Evolutionary conservation across 2,329 filamentous ascomycete genomes (phyloP).

Genomic region (Cryphonectria parasitica): DNA sequence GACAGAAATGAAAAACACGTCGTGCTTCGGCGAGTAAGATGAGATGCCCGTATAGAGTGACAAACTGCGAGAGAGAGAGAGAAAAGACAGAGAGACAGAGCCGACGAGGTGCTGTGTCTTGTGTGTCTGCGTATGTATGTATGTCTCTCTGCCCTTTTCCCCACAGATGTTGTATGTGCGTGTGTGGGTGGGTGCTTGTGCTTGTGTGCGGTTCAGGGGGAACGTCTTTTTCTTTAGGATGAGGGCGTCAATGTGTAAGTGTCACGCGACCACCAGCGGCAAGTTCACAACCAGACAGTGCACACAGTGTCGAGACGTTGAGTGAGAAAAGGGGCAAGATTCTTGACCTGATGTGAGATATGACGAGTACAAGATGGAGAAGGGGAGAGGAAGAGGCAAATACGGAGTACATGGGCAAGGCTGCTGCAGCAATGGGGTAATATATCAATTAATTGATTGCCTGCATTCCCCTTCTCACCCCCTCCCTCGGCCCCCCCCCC

Average conservation of each 20-base stretch:
- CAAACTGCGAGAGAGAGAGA: background rate
- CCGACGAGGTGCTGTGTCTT: background rate
- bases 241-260: conserved; percentile 8
- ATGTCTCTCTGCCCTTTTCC: background rate
- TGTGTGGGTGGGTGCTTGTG: too few relatives aligned
- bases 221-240: background rate
- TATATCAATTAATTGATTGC: background rate
- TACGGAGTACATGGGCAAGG: background rate
- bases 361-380: background rate
- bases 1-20: background rate
- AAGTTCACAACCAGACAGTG: background rate
- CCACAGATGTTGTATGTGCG: background rate
- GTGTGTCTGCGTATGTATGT: background rate
- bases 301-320: background rate
- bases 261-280: conserved; percentile 18
- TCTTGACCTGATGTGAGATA: background rate
- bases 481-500: too few relatives aligned
- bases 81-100: background rate
- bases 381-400: background rate
- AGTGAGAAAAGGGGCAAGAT: background rate
- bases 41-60: background rate
- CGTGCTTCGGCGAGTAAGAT: background rate
- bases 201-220: background rate
- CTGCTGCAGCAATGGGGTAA: background rate
- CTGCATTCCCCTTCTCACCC: background rate